Evolutionary conservation across 2,329 filamentous ascomycete species (phyloP).

Genomic region (Pseudodiploospora longispora): DNA sequence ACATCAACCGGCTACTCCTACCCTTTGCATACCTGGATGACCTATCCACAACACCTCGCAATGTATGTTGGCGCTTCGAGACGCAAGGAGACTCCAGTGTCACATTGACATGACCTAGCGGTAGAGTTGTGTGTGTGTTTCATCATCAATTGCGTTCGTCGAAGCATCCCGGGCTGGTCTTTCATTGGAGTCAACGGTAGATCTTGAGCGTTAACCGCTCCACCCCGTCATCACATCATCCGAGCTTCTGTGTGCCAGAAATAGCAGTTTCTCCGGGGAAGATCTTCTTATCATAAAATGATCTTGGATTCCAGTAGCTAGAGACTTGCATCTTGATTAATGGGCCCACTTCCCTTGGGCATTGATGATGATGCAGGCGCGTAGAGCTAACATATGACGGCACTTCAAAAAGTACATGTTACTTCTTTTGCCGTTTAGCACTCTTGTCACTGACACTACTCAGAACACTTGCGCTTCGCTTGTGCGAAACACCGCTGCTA

Average conservation of each 20-base stretch:
- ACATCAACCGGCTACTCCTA: too few species aligned
- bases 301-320: background rate
- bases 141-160: too few species aligned
- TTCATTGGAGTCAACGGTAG: too few species aligned
- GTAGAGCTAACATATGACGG: constrained; percentile 4
- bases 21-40: too few species aligned
- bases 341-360: background rate
- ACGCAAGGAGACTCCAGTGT: too few species aligned
- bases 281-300: constrained; percentile 2
- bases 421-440: constrained; percentile 49
- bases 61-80: too few species aligned
- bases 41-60: too few species aligned
- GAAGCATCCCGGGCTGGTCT: too few species aligned
- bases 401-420: background rate
- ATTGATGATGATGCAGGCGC: constrained; percentile 8
- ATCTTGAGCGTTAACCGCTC: too few species aligned
- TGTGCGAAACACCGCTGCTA: constrained; percentile 44
- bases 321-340: background rate
- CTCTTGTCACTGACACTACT: constrained; percentile 61
- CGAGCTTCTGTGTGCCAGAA: background rate
- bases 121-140: too few species aligned
- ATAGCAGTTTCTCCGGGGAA: background rate
- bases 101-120: too few species aligned
- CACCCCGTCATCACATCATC: too few species aligned
- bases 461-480: constrained; percentile 76